Percentiles rank a stretch among this genome's conserved stretches.
These are phyloP conservation scores for Murraya paniculata DNA, from an alignment of 345 rosid species.

Conservation along the genomic window DNA sequence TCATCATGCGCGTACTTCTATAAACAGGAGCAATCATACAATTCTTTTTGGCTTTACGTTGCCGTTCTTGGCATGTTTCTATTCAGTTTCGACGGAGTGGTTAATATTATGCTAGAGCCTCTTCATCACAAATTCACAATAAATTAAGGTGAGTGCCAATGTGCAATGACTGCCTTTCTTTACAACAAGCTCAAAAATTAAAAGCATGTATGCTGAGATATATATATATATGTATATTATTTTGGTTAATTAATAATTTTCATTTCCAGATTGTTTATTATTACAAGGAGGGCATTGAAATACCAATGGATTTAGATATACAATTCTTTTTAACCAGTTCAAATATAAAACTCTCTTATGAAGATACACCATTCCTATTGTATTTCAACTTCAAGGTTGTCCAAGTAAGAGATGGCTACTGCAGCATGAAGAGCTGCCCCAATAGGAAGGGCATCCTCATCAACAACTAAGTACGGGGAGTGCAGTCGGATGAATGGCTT, in stretches of 20 bases:
- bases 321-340: not conserved
- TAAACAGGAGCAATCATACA: not conserved
- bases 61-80: not conserved
- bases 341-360: not conserved
- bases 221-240: no score
- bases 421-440: constrained; percentile 65
- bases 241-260: no score
- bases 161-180: constrained; percentile 23
- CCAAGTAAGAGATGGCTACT: constrained; percentile 48
- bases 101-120: constrained; percentile 30
- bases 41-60: not conserved
- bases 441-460: constrained; percentile 51
- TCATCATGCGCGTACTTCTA: not conserved
- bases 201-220: not conserved
- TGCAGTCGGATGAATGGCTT: constrained; percentile 23
- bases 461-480: constrained; percentile 39
- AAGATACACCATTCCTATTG: not conserved
- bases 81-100: not conserved
- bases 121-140: constrained; percentile 30
- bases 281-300: not conserved
- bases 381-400: not conserved
- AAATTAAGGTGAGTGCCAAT: constrained; percentile 42
- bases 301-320: not conserved
- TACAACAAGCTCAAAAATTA: constrained; percentile 12
- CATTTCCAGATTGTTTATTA: not conserved